These are phyloP conservation scores for Schizophyllum commune DNA, from an alignment of 1,284 basidiomycete genomes.

Conservation along the genomic window DNA sequence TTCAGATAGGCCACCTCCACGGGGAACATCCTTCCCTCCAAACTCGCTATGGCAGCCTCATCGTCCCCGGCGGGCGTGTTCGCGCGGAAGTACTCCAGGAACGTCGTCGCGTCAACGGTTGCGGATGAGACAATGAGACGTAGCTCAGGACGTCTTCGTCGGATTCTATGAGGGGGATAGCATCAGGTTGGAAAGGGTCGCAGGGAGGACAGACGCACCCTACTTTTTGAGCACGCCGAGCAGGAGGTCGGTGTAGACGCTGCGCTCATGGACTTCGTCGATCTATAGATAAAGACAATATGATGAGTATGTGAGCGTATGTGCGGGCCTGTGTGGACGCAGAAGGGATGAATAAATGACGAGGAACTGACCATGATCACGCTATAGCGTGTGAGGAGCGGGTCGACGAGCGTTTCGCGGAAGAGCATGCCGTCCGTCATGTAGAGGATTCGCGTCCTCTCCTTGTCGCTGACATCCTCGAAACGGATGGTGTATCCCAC, in stretches of 20 bases:
- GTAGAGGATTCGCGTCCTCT: conserved; percentile 88
- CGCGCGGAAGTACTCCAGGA: conserved; percentile 74
- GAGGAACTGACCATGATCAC: conserved; percentile 94
- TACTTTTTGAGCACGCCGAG: conserved; percentile 91
- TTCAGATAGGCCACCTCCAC: conserved; percentile 78
- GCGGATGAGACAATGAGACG: conserved; percentile 92
- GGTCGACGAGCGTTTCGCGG: conserved; percentile 87
- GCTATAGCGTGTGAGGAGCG: conserved; percentile 83
- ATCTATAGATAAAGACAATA: conserved; percentile 41
- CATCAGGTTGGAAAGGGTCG: background rate
- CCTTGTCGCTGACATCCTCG: conserved; percentile 82
- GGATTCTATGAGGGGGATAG: conserved; percentile 49
- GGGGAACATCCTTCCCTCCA: conserved; percentile 91
- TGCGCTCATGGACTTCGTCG: conserved; percentile 96
- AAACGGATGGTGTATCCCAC: conserved; percentile 98
- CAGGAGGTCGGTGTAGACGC: conserved; percentile 89
- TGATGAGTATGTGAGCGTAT: no score
- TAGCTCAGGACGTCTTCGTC: conserved; percentile 81
- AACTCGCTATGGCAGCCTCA: conserved; percentile 74
- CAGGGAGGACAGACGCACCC: background rate
- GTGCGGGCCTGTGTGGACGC: no score
- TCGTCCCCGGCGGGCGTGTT: conserved; percentile 20
- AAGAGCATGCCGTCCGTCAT: conserved; percentile 98
- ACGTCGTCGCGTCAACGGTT: conserved; percentile 86
- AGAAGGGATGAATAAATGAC: background rate